Evolutionary conservation across 306 rosid species (phyloP).

Genomic region (Vicia villosa): DNA sequence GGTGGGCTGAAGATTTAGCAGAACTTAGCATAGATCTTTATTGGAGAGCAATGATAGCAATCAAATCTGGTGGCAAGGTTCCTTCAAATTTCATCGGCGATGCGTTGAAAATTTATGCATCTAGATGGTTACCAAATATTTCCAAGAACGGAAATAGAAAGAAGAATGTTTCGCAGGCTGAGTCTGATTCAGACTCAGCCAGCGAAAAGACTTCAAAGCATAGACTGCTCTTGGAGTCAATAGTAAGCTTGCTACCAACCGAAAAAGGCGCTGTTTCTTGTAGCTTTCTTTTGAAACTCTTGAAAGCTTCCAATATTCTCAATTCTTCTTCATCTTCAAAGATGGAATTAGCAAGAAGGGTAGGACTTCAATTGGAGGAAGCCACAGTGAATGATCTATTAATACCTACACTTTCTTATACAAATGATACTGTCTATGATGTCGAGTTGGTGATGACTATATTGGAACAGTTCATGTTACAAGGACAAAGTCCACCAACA

Average conservation of each 20-base stretch:
- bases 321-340: slow-evolving; percentile 80
- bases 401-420: slow-evolving; percentile 65
- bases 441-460: slow-evolving; percentile 76
- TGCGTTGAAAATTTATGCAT: slow-evolving; percentile 85
- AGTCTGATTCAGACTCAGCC: slow-evolving; percentile 56
- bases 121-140: slow-evolving; percentile 76
- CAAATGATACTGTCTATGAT: slow-evolving; percentile 59
- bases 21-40: slow-evolving; percentile 90
- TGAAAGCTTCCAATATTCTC: slow-evolving; percentile 88
- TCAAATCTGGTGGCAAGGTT: slow-evolving; percentile 76
- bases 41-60: slow-evolving; percentile 90
- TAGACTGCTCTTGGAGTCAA: slow-evolving; percentile 77
- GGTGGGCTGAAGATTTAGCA: slow-evolving; percentile 99
- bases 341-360: slow-evolving; percentile 79
- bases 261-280: slow-evolving; percentile 91
- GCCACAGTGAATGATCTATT: slow-evolving; percentile 76
- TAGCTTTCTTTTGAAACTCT: slow-evolving; percentile 77
- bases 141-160: slow-evolving; percentile 49
- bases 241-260: slow-evolving; percentile 83
- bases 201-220: slow-evolving; percentile 69
- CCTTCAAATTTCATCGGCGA: slow-evolving; percentile 77
- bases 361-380: slow-evolving; percentile 85
- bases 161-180: slow-evolving; percentile 43
- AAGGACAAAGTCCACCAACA: slow-evolving; percentile 89
- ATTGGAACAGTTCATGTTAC: slow-evolving; percentile 77